Base-by-base conservation (phyloP, 2,329 filamentous ascomycete species). In the Chaetomiaceae sp. region DNA sequence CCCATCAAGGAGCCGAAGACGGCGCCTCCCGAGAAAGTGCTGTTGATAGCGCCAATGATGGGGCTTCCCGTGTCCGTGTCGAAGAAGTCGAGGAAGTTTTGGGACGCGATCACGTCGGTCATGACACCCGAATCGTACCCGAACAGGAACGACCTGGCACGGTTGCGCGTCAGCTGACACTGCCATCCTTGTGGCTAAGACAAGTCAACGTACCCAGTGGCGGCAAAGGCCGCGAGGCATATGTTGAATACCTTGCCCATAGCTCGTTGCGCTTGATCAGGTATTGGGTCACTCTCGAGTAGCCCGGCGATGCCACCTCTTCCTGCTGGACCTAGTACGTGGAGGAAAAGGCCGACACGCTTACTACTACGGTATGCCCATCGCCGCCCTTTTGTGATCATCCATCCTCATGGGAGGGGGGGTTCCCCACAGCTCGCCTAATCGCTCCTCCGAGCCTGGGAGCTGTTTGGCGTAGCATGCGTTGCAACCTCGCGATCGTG, bases 21-120 rank as follows among this genome's bases (percentile, higher is more conserved):
- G 46, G 74, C 75, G 19, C 74, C 75, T 3, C 74, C 74, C 2
- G 69, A 72, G 55, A 83, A 83, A 19, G 80, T 81, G 48, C 78
- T 78, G 57, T 81, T 79, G 59, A 83, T 77, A 17, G 79, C 79
- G 10, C 80, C 80, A 46, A 82, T 68, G 41, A 79, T 73, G 5
- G 73, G 65, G 56, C 69, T 6, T 8, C 48, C 48, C 72, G 65
- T 68, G 20, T 75, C 69, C 4, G 75, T 76, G 32, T 78, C 65
- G 63, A 84, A 83, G 58, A 75, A 78, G 1, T 58, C 48, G 15
- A 81, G 68, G 60, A 83, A 83, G 55, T 78, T 66, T 22, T 68
- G 66, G 9, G 71, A 74, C n/a, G 70, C 68, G 44, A 79, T 77
- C 49, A 78, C 77, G 58, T 77, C 69, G 18, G 67, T 65, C 62